Base-by-base conservation (phyloP, 805 yeast species). In the Henningerozyma blattae region DNA sequence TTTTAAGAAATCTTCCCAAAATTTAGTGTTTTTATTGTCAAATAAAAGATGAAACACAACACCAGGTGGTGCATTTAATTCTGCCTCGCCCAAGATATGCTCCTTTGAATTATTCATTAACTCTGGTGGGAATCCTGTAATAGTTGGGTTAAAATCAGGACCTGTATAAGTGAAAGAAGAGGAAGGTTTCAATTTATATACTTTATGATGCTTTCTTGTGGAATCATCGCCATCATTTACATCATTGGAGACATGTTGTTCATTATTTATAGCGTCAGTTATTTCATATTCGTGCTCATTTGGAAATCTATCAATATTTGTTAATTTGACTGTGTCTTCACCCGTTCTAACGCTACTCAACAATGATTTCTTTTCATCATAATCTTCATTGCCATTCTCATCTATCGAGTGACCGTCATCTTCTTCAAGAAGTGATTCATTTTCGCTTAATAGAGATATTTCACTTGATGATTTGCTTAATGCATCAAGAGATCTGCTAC, bases 51-150 rank as follows among this genome's bases (percentile, higher is more conserved):
- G 73, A 46, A 67, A 83, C 0, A 85, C 69, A 0, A 78, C 65
- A 1, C 95, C 95, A 12, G 87, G 58, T 2, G 96, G 89, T 3
- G 85, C 86, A 20, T 67, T 58, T 33, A 82, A 57, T 3, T 58
- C 59, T 27, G 67, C 70, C 28, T 69, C 68, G 4, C 73, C 59
- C 22, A 81, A 61, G 4, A 70, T 53, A 28, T 61, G 70, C 43
- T 76, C 85, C 6, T 68, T 64, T 15, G 67, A 64, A 20, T 45
- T 45, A 2, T 59, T 64, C 2, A 68, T 67, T n/a, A n/a, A n/a
- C 20, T 66, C 66, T 30, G 59, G 57, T 1, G 62, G 65, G 29
- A 68, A 50, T 1, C 56, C 50, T 0, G 95, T 82, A 3, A 20
- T 20, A 8, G 78, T 72, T 0, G 56, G 56, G 49, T 82, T 91